Conservation (phyloP, 2,329 filamentous ascomycete species). For the Trichoderma breve region DNA sequence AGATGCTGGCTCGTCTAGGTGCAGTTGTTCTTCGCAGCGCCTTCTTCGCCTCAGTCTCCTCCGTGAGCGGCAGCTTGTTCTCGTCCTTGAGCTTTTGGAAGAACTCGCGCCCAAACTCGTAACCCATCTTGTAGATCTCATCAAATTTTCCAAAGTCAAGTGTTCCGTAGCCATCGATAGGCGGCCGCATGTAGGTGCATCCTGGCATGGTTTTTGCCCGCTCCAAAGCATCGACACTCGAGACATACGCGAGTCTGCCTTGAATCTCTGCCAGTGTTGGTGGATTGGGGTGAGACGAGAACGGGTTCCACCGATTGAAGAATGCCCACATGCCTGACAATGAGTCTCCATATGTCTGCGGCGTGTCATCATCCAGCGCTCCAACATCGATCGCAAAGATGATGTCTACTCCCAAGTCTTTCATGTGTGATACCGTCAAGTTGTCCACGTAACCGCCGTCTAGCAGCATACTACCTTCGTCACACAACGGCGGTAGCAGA, state of each 20-base stretch:
- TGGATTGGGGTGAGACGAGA: constrained; percentile 83
- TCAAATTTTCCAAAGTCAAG: constrained; percentile 97
- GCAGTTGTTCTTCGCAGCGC: constrained; percentile 76
- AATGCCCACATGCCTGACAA: constrained; percentile 94
- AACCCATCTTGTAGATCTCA: constrained; percentile 89
- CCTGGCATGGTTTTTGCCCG: constrained; percentile 87
- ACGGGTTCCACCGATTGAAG: constrained; percentile 94
- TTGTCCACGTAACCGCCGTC: constrained; percentile 98
- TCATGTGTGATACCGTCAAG: constrained; percentile 95
- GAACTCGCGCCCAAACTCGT: constrained; percentile 79
- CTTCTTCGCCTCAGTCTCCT: constrained; percentile 75
- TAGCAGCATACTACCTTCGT: constrained; percentile 94
- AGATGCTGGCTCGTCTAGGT: constrained; percentile 75
- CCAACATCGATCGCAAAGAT: constrained; percentile 97
- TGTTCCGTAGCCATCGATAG: constrained; percentile 89
- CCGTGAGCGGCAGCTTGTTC: constrained; percentile 67
- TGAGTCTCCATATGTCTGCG: constrained; percentile 90
- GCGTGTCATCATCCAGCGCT: constrained; percentile 84
- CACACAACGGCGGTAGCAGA: constrained; percentile 86
- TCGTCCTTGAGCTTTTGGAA: constrained; percentile 73
- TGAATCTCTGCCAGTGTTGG: constrained; percentile 96
- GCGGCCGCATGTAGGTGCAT: constrained; percentile 94
- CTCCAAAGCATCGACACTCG: constrained; percentile 89
- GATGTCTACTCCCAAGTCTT: constrained; percentile 83
- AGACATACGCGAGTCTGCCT: constrained; percentile 89